These are phyloP conservation scores for Selaginella tamariscina DNA, from an alignment of 75 land plant species.

Conservation along the genomic window DNA sequence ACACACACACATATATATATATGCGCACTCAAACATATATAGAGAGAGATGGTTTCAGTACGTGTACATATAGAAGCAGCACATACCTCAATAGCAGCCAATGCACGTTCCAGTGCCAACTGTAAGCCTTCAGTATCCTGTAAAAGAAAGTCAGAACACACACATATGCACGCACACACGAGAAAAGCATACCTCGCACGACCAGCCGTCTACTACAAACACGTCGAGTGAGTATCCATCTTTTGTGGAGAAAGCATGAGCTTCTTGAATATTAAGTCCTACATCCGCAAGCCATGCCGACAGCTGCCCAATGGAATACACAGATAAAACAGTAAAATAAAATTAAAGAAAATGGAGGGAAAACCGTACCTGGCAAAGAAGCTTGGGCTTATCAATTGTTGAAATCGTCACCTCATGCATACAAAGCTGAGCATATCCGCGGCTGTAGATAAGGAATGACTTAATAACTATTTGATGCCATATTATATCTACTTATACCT, in stretches of 20 bases:
- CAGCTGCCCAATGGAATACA: constrained; percentile 31
- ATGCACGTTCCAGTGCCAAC: constrained; percentile 36
- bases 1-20: too few relatives aligned
- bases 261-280: constrained; percentile 91
- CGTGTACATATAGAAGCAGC: neutral
- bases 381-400: constrained; percentile 92
- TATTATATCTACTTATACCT: constrained; percentile 32
- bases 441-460: neutral
- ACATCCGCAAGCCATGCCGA: constrained; percentile 87
- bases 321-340: neutral
- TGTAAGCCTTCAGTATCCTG: constrained; percentile 60
- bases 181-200: constrained; percentile 51
- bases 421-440: neutral
- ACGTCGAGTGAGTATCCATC: constrained; percentile 96
- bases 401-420: constrained; percentile 97
- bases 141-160: constrained; percentile 21
- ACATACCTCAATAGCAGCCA: constrained; percentile 47
- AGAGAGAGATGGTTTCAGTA: constrained; percentile 4
- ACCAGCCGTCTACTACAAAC: constrained; percentile 96
- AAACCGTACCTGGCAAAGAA: constrained; percentile 66
- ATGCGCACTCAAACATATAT: too few relatives aligned
- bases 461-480: too few relatives aligned
- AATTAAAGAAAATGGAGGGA: neutral
- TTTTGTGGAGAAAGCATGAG: constrained; percentile 85
- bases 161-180: neutral